Evolutionary conservation across 108 stramenopile species (phyloP).

Genomic region (Nitzschia sp.): DNA sequence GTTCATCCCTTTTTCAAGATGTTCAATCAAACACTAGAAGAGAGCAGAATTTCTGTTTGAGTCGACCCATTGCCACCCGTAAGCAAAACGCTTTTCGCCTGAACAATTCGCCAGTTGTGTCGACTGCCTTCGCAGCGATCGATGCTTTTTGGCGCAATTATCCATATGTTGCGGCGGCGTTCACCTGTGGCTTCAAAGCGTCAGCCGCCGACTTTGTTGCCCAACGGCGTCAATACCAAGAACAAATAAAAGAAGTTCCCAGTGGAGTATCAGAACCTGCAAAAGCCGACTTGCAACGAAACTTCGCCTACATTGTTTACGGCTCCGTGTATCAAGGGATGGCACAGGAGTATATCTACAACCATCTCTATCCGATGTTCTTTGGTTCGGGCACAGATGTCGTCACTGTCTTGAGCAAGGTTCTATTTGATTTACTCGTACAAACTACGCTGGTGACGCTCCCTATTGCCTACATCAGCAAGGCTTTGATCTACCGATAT

Average conservation of each 20-base stretch:
- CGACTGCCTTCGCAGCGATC: neutral
- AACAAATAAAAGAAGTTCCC: neutral
- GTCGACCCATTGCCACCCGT: too few species aligned
- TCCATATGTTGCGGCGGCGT: constrained; percentile 38
- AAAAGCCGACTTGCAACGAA: constrained; percentile 29
- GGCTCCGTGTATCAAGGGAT: constrained; percentile 69
- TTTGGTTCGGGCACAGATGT: constrained; percentile 50
- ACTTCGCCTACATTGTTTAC: constrained; percentile 59
- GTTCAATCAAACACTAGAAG: too few species aligned
- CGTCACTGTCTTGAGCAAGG: constrained; percentile 44
- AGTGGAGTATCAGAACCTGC: neutral
- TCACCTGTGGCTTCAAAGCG: constrained; percentile 41
- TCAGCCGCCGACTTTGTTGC: constrained; percentile 40
- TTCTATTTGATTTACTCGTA: constrained; percentile 50
- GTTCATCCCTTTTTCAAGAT: too few species aligned
- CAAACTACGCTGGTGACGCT: constrained; percentile 49
- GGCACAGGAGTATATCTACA: constrained; percentile 60
- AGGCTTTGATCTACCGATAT: constrained; percentile 47
- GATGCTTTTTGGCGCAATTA: constrained; percentile 29
- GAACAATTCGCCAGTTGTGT: too few species aligned
- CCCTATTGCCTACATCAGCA: constrained; percentile 64
- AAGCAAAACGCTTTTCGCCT: too few species aligned
- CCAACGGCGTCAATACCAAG: constrained; percentile 22
- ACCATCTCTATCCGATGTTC: constrained; percentile 49
- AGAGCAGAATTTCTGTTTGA: too few species aligned